These are phyloP conservation scores for Urostyla sp. DNA, from an alignment of 73 alveolate species.

Conservation along the genomic window DNA sequence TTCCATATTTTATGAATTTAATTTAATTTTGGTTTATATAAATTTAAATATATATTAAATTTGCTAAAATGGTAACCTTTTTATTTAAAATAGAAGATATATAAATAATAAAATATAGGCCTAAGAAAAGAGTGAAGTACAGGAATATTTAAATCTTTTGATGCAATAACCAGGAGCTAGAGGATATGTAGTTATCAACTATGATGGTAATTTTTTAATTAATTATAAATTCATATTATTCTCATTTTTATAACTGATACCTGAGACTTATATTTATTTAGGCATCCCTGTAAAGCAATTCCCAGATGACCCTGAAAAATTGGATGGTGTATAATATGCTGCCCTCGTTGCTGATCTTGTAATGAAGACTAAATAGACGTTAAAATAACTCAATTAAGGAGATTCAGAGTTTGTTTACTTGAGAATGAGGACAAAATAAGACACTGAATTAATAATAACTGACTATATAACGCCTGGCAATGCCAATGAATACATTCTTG, in stretches of 20 bases:
- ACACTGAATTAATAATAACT: constrained; percentile 66
- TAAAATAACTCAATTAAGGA: constrained; percentile 57
- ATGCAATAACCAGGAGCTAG: constrained; percentile 70
- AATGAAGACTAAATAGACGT: constrained; percentile 64
- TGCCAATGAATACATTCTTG: constrained; percentile 62
- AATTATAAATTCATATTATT: not conserved
- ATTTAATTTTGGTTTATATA: constrained; percentile 29
- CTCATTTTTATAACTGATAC: not conserved
- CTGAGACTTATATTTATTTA: not conserved
- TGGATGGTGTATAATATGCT: constrained; percentile 68
- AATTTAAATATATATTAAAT: not conserved
- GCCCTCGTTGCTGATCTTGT: constrained; percentile 70
- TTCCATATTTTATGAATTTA: constrained; percentile 63
- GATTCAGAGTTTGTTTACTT: constrained; percentile 66
- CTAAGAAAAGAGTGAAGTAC: constrained; percentile 60
- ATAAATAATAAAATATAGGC: constrained; percentile 6
- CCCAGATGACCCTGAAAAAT: constrained; percentile 68
- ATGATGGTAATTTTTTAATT: constrained; percentile 52
- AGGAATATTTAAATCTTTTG: constrained; percentile 41
- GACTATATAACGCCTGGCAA: constrained; percentile 56
- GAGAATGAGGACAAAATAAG: constrained; percentile 70
- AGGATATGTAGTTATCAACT: constrained; percentile 67
- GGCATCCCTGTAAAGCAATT: constrained; percentile 63
- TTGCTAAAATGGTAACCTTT: no score
- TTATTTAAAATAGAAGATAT: not conserved